Evolutionary conservation across 805 yeast species (phyloP), one percentile per base, ranked within the genome.

Genomic region (Lachancea mirantina): DNA sequence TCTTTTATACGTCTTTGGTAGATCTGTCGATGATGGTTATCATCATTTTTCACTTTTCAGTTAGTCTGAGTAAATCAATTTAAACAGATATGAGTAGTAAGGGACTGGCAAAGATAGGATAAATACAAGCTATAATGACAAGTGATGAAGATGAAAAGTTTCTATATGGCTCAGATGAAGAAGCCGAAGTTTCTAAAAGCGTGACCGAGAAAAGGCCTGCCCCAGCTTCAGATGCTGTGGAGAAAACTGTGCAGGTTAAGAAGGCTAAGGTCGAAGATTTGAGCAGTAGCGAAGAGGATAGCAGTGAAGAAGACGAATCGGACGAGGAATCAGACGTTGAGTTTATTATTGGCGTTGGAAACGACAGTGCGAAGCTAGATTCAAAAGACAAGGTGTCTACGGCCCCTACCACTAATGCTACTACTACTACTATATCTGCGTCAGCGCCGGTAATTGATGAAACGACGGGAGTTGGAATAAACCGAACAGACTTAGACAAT

Each of bases 241-340:
- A 25, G n/a, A 30, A 36, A 21, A 29, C 30, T 26, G 32, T 45
- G 24, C 39, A 35, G 21, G 40, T 38, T 7, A 48, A 45, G n/a
- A 49, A 46, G 10, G 49, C 38, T 13, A 46, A 39, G 7, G 40
- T 45, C 14, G 39, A 45, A 32, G 28, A 39, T 20, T 38, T 43
- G 13, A 39, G 40, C 9, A 66, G 61, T 14, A 68, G 54, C 3
- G 72, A 61, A 3, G 72, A 60, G 2, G 66, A 60, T 3, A 70
- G 62, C 10, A 71, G 63, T 3, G 69, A 60, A 6, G 66, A 60
- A 5, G 72, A 64, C 8, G 70, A 59, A 5, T 77, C 68, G 14
- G 70, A 68, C 6, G 78, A 71, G 13, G 80, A 72, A 39, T 79
- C 77, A 35, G 92, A 83, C 48, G 73, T 88, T 21, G 96, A 88